These are phyloP conservation scores for Begonia peltatifolia DNA, from an alignment of 306 rosid species.

Conservation along the genomic window DNA sequence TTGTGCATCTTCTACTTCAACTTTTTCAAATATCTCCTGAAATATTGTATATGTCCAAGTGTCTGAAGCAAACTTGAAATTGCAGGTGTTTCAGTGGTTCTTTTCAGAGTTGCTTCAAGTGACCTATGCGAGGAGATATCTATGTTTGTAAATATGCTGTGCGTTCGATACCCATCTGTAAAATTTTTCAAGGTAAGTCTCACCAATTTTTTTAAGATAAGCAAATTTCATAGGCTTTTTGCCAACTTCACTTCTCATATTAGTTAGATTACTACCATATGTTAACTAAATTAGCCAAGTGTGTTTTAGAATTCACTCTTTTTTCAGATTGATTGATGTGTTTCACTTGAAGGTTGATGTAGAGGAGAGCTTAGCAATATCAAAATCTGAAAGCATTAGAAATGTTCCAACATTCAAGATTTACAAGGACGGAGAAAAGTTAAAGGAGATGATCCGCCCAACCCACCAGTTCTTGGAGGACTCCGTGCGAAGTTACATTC, in stretches of 20 bases:
- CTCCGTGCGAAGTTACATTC: slow-evolving; percentile 38
- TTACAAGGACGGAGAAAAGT: slow-evolving; percentile 63
- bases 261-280: background rate
- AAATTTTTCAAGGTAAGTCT: slow-evolving; percentile 56
- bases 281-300: background rate
- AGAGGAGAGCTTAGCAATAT: slow-evolving; percentile 49
- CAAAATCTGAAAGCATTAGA: slow-evolving; percentile 60
- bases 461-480: slow-evolving; percentile 62
- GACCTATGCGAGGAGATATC: slow-evolving; percentile 66
- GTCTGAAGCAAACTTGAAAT: slow-evolving; percentile 11
- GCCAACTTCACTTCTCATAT: background rate
- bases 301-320: too few relatives aligned
- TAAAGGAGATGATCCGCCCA: slow-evolving; percentile 75
- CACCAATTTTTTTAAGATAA: too few relatives aligned
- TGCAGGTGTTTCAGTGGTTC: slow-evolving; percentile 63
- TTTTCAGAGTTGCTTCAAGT: slow-evolving; percentile 57
- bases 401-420: slow-evolving; percentile 63
- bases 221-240: background rate
- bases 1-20: background rate
- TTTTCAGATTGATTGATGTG: background rate
- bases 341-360: slow-evolving; percentile 52
- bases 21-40: background rate
- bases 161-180: slow-evolving; percentile 65
- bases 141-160: slow-evolving; percentile 63
- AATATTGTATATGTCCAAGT: background rate